Conservation (phyloP, 805 yeast genomes). For the Dipodascus geniculatus region DNA sequence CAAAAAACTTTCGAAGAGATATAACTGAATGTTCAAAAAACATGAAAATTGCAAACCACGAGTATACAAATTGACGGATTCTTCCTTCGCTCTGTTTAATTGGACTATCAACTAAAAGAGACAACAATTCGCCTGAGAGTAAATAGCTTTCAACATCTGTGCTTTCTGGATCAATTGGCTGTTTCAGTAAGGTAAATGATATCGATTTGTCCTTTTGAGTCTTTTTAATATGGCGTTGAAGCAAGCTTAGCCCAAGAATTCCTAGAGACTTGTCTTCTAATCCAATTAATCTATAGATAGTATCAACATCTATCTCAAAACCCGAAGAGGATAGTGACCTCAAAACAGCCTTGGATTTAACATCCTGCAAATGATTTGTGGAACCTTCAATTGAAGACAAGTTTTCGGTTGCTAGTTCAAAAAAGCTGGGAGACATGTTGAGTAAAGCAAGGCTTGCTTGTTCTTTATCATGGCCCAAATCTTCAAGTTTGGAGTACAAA, state of each 20-base stretch:
- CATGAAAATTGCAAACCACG: conserved; percentile 53
- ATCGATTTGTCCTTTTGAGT: conserved; percentile 18
- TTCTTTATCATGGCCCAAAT: neutral
- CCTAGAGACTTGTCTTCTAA: neutral
- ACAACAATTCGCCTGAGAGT: conserved; percentile 34
- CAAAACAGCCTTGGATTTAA: neutral
- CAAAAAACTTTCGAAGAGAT: conserved; percentile 48
- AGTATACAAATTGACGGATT: conserved; percentile 20
- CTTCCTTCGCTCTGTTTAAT: conserved; percentile 6
- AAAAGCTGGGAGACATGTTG: neutral
- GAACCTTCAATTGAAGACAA: neutral
- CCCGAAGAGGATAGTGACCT: neutral
- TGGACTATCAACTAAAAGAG: conserved; percentile 16
- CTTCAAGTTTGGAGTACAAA: neutral
- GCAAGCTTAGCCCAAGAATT: conserved; percentile 1
- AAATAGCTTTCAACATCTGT: conserved; percentile 20
- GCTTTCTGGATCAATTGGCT: conserved; percentile 10
- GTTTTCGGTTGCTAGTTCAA: neutral
- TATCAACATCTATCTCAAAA: neutral
- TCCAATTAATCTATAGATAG: neutral
- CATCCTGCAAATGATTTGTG: neutral
- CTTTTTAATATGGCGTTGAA: conserved; percentile 10
- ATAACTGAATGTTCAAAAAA: conserved; percentile 57
- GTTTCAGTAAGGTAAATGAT: conserved; percentile 30
- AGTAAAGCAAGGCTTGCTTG: neutral